Evolutionary conservation across 306 rosid species (phyloP).

Genomic region (Vigna hirtella): DNA sequence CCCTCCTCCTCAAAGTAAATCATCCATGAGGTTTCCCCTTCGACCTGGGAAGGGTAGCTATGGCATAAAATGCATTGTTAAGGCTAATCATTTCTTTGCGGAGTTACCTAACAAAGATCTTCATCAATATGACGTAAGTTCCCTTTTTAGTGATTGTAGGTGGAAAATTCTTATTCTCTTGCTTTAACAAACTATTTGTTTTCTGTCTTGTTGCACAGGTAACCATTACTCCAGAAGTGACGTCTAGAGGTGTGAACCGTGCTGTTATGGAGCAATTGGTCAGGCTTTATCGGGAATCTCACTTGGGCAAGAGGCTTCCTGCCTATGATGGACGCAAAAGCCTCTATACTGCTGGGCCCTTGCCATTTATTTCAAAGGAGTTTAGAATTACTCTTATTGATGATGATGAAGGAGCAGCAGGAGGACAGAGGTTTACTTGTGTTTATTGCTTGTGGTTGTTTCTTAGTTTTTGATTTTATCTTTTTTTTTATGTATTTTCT

Average conservation of each 20-base stretch:
- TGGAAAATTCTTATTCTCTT: not conserved
- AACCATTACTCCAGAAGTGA: conserved; percentile 86
- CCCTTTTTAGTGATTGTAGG: not conserved
- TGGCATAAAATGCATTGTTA: conserved; percentile 74
- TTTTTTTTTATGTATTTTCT: not conserved
- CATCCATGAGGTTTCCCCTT: conserved; percentile 87
- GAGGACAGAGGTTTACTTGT: conserved; percentile 66
- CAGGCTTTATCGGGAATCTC: conserved; percentile 70
- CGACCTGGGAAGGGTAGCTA: conserved; percentile 89
- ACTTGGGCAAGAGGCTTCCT: conserved; percentile 84
- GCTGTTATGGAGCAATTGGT: conserved; percentile 91
- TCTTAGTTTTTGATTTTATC: not conserved
- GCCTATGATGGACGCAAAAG: conserved; percentile 98
- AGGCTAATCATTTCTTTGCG: conserved; percentile 95
- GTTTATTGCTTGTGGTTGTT: not conserved
- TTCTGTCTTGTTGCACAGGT: conserved; percentile 58
- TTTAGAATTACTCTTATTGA: conserved; percentile 75
- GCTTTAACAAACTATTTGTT: not conserved
- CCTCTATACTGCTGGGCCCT: conserved; percentile 92
- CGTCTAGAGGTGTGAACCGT: conserved; percentile 87
- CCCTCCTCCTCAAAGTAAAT: conserved; percentile 69
- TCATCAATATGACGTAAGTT: conserved; percentile 95
- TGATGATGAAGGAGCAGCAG: conserved; percentile 89
- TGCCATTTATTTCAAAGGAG: conserved; percentile 79
- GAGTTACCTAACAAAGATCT: conserved; percentile 90